A percentile compares a stretch with the other conserved stretches of the same genome.
Evolutionary conservation across 495 filamentous ascomycete species (phyloP).

Genomic region (Neurospora intermedia): DNA sequence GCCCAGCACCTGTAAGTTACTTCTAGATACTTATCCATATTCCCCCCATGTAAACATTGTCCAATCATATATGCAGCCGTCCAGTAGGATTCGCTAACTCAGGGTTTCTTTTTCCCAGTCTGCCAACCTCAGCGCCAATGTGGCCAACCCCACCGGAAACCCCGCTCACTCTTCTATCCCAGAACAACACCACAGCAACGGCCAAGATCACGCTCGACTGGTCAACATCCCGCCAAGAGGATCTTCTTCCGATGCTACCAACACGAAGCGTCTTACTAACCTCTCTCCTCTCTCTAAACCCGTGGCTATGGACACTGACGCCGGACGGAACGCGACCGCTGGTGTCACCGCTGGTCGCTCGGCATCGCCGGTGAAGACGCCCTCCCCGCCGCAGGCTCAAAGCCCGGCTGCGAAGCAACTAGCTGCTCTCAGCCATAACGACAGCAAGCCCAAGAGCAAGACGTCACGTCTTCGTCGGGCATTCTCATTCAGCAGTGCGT

Average conservation of each 20-base stretch:
- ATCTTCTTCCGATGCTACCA: slow-evolving; percentile 57
- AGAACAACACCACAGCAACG: slow-evolving; percentile 26
- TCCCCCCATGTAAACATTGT: slow-evolving; percentile 11
- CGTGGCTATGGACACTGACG: slow-evolving; percentile 44
- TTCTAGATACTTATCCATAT: neutral
- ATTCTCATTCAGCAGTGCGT: slow-evolving; percentile 94
- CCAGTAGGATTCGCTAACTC: slow-evolving; percentile 22
- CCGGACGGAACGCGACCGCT: slow-evolving; percentile 21
- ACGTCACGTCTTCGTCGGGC: slow-evolving; percentile 84
- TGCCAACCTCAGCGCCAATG: slow-evolving; percentile 37
- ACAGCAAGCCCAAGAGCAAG: slow-evolving; percentile 59
- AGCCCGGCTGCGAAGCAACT: slow-evolving; percentile 75
- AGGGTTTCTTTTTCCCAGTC: slow-evolving; percentile 26
- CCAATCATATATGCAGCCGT: slow-evolving; percentile 28
- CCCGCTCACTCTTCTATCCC: slow-evolving; percentile 34
- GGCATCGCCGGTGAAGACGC: slow-evolving; percentile 24
- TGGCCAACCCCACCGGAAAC: slow-evolving; percentile 33
- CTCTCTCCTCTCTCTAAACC: slow-evolving; percentile 88
- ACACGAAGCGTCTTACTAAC: slow-evolving; percentile 49
- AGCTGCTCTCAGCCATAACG: slow-evolving; percentile 66
- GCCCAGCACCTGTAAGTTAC: slow-evolving; percentile 37
- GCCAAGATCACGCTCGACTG: slow-evolving; percentile 44
- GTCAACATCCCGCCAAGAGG: slow-evolving; percentile 57
- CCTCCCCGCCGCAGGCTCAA: slow-evolving; percentile 21
- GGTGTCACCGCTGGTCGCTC: slow-evolving; percentile 10